Evolutionary conservation across 1,139 yeast species (phyloP).

Genomic region (Lodderomyces beijingensis): DNA sequence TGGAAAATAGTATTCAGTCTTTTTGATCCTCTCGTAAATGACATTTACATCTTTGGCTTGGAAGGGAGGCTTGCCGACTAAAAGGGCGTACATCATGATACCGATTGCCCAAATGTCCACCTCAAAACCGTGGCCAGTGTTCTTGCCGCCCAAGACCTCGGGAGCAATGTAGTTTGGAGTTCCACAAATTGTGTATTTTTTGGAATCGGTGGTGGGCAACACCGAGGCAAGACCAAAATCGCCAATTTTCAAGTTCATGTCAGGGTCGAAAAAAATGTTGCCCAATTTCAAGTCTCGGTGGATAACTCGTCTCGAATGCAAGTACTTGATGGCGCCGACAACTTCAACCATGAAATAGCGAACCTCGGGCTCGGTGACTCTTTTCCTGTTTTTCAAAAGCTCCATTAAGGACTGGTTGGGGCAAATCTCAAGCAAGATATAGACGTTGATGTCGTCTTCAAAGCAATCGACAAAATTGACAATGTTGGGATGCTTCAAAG

Average conservation of each 20-base stretch:
- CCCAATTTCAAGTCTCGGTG: slow-evolving; percentile 95
- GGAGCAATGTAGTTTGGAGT: slow-evolving; percentile 98
- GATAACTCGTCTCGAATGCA: slow-evolving; percentile 90
- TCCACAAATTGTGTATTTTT: slow-evolving; percentile 93
- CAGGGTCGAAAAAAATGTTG: slow-evolving; percentile 86
- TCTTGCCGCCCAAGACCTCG: slow-evolving; percentile 86
- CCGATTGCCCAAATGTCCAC: slow-evolving; percentile 98
- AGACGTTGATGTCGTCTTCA: slow-evolving; percentile 91
- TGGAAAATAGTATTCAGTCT: slow-evolving; percentile 80
- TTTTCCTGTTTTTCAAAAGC: slow-evolving; percentile 75
- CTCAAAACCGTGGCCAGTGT: slow-evolving; percentile 86
- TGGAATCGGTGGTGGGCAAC: slow-evolving; percentile 59
- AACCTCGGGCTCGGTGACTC: slow-evolving; percentile 86
- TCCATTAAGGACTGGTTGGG: slow-evolving; percentile 94
- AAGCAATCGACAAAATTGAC: slow-evolving; percentile 92
- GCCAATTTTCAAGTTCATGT: slow-evolving; percentile 91
- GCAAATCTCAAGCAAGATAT: slow-evolving; percentile 89
- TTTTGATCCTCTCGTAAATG: slow-evolving; percentile 88
- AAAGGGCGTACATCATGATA: slow-evolving; percentile 86
- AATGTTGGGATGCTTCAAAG: slow-evolving; percentile 82
- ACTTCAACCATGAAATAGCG: slow-evolving; percentile 88
- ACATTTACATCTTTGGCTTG: slow-evolving; percentile 93
- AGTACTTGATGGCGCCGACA: slow-evolving; percentile 87
- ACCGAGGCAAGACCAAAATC: slow-evolving; percentile 96
- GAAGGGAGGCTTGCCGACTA: slow-evolving; percentile 94